Evolutionary conservation across 495 filamentous ascomycete species (phyloP).

Genomic region (Thozetella sp.): DNA sequence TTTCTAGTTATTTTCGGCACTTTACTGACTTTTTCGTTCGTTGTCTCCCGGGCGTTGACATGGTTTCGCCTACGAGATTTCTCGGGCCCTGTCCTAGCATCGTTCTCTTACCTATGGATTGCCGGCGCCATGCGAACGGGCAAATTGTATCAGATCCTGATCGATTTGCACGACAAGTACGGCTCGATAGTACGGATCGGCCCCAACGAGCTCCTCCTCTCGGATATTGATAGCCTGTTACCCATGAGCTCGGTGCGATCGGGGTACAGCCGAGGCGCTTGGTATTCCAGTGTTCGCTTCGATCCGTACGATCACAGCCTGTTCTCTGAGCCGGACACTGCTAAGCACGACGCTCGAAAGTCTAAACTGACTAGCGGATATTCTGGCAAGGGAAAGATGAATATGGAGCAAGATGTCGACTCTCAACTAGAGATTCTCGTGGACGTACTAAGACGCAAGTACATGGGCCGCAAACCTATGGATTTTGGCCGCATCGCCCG

Average conservation of each 20-base stretch:
- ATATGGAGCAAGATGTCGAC: conserved; percentile 41
- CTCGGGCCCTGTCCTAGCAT: no score
- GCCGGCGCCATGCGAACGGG: no score
- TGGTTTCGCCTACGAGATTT: no score
- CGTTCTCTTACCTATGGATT: no score
- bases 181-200: conserved; percentile 43
- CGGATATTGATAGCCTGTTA: conserved; percentile 20
- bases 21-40: no score
- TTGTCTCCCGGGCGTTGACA: no score
- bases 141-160: no score
- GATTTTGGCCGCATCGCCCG: conserved; percentile 12
- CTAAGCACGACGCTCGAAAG: conserved; percentile 28
- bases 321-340: conserved; percentile 28
- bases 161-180: conserved; percentile 43
- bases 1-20: no score
- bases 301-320: conserved; percentile 33
- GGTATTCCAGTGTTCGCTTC: conserved; percentile 20
- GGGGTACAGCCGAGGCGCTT: neutral
- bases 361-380: conserved; percentile 34
- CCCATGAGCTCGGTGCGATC: neutral
- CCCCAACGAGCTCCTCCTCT: conserved; percentile 34
- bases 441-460: conserved; percentile 19
- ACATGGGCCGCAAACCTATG: conserved; percentile 1
- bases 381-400: conserved; percentile 42
- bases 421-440: conserved; percentile 35